These are phyloP conservation scores for Lunasporangiospora selenospora DNA, from an alignment of 192 early-diverging fungal species.

Conservation along the genomic window DNA sequence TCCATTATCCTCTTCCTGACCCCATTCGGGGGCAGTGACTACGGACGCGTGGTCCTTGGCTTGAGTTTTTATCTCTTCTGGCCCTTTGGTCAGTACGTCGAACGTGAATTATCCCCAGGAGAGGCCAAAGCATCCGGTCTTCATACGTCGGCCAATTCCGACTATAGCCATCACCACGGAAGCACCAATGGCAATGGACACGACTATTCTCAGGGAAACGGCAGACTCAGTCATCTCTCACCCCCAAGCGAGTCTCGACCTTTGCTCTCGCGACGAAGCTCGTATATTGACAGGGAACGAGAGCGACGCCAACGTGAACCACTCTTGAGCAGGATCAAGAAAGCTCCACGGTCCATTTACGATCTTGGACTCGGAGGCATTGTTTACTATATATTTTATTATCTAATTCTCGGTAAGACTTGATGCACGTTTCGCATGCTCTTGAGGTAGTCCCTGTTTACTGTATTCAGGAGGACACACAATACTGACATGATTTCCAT, in stretches of 20 bases:
- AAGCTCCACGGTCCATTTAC: constrained; percentile 14
- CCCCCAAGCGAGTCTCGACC: constrained; percentile 14
- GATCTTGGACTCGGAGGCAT: constrained; percentile 53
- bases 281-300: no score
- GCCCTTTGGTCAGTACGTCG: constrained; percentile 97
- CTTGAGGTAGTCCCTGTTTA: constrained; percentile 11
- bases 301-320: constrained; percentile 4
- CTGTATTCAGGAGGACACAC: not conserved
- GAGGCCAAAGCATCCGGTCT: constrained; percentile 11
- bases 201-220: not conserved
- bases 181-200: not conserved
- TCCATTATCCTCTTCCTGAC: constrained; percentile 65
- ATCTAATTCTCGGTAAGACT: constrained; percentile 51
- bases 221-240: constrained; percentile 25
- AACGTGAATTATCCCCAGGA: constrained; percentile 52
- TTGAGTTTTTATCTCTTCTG: constrained; percentile 89
- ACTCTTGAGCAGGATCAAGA: constrained; percentile 15
- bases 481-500: constrained; percentile 13
- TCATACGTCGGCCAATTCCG: constrained; percentile 4
- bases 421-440: not conserved
- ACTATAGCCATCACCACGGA: not conserved
- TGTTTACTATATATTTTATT: constrained; percentile 57
- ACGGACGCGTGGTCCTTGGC: constrained; percentile 73
- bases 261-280: constrained; percentile 11
- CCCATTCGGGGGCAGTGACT: constrained; percentile 62